Percentiles rank a stretch among this genome's conserved stretches.
Conservation (phyloP, 139 green algal species). For the Marvania coccoides region DNA sequence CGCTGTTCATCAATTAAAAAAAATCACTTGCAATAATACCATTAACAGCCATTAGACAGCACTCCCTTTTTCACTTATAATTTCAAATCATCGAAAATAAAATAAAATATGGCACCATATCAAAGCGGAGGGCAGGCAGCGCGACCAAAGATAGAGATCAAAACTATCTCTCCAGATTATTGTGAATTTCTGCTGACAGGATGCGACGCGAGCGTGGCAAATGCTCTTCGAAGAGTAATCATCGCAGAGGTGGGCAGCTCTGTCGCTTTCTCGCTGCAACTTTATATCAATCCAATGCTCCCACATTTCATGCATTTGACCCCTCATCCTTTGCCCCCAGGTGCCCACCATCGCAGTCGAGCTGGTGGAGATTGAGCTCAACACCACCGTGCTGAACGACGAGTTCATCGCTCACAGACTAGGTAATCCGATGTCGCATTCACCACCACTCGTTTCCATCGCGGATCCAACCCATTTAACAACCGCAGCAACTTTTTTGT, state of each 20-base stretch:
- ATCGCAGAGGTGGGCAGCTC: conserved; percentile 56
- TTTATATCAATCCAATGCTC: neutral
- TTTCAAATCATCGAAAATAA: too few relatives aligned
- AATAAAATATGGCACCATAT: too few relatives aligned
- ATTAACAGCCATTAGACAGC: too few relatives aligned
- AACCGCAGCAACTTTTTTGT: too few relatives aligned
- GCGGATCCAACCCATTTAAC: too few relatives aligned
- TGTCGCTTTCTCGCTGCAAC: neutral
- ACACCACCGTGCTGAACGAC: conserved; percentile 95
- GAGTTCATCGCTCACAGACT: conserved; percentile 90
- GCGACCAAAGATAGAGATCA: neutral
- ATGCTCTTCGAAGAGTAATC: conserved; percentile 90
- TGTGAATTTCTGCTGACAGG: conserved; percentile 83
- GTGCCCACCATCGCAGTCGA: conserved; percentile 98
- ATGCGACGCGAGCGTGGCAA: conserved; percentile 84
- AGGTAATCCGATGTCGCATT: neutral
- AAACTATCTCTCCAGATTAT: conserved; percentile 37
- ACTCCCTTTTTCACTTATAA: too few relatives aligned
- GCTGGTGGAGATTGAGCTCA: conserved; percentile 95
- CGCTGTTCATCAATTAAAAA: too few relatives aligned
- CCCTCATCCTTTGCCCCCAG: conserved; percentile 6
- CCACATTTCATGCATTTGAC: neutral
- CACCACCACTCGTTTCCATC: too few relatives aligned
- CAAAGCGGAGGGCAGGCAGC: too few relatives aligned
- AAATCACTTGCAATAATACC: too few relatives aligned